phyloP scores from a whole-genome alignment of 164 flowering plant species.

The Nelumbo lutea region DNA sequence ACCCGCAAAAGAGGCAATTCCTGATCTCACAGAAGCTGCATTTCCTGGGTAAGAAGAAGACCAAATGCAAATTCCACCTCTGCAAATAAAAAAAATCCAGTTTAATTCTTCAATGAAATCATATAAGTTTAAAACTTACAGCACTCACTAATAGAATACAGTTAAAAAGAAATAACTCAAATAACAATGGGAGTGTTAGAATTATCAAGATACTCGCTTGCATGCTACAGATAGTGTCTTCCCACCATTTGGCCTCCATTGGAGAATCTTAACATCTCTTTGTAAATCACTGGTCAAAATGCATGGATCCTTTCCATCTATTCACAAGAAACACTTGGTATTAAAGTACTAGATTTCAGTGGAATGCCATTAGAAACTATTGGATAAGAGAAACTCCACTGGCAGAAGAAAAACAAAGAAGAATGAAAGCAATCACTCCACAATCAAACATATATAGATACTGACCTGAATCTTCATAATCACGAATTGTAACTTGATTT shows the following conservation, averaged over 20 bases:
- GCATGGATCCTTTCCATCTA: constrained; percentile 70
- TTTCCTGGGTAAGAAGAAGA: constrained; percentile 91
- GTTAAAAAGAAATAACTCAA: neutral
- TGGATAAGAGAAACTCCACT: neutral
- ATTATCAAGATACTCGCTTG: constrained; percentile 52
- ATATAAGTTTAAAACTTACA: neutral
- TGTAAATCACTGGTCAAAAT: constrained; percentile 68
- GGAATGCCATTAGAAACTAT: neutral
- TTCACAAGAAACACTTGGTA: neutral
- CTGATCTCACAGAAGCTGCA: constrained; percentile 75
- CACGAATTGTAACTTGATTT: constrained; percentile 68
- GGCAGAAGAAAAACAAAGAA: neutral
- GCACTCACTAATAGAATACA: neutral
- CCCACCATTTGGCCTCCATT: constrained; percentile 98
- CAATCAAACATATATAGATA: neutral
- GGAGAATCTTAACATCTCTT: constrained; percentile 59
- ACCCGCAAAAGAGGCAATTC: constrained; percentile 56
- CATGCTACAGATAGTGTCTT: constrained; percentile 87
- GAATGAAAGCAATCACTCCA: neutral
- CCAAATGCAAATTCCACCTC: constrained; percentile 98
- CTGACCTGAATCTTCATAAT: constrained; percentile 85
- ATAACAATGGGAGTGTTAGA: constrained; percentile 3
- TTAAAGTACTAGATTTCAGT: neutral
- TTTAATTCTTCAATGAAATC: neutral
- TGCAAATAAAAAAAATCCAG: constrained; percentile 21